phyloP scores from a whole-genome alignment of 2,329 filamentous ascomycete genomes.

The Ophiosphaerella herpotricha region DNA sequence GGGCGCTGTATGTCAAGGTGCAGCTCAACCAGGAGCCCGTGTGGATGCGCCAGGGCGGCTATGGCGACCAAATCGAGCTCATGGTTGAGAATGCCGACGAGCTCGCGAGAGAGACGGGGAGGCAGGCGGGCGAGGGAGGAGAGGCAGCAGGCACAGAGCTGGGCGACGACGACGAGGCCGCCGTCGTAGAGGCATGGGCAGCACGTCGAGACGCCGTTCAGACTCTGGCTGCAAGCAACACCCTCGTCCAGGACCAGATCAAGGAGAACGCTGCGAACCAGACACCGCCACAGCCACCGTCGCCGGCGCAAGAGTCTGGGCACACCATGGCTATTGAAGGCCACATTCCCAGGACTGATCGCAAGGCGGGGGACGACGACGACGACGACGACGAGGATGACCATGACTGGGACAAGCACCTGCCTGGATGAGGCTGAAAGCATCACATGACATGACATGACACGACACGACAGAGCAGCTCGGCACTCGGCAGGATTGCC shows the following conservation, averaged over 20 bases:
- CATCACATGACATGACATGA: too few species aligned
- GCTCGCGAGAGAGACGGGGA: slow-evolving; percentile 28
- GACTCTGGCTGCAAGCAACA: slow-evolving; percentile 46
- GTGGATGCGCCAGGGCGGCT: slow-evolving; percentile 72
- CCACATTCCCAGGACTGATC: slow-evolving; percentile 37
- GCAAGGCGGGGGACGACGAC: slow-evolving; percentile 21
- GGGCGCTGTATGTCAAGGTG: slow-evolving; percentile 83
- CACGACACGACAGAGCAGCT: background rate
- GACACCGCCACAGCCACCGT: slow-evolving; percentile 33
- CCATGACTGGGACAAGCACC: slow-evolving; percentile 43
- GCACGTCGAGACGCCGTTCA: slow-evolving; percentile 40
- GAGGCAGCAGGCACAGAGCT: slow-evolving; percentile 6
- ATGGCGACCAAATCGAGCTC: slow-evolving; percentile 45
- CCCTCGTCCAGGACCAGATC: slow-evolving; percentile 39
- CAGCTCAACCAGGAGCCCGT: slow-evolving; percentile 85
- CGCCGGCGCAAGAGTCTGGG: slow-evolving; percentile 19
- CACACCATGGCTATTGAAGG: slow-evolving; percentile 46
- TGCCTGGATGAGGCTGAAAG: slow-evolving; percentile 26
- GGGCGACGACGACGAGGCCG: slow-evolving; percentile 36
- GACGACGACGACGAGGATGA: slow-evolving; percentile 31
- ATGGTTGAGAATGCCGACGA: slow-evolving; percentile 44
- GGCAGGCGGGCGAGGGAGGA: slow-evolving; percentile 2
- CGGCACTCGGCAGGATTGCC: background rate
- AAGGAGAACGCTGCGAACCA: slow-evolving; percentile 29
- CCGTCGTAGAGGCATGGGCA: slow-evolving; percentile 39